A percentile compares a stretch with the other conserved stretches of the same genome.
Evolutionary conservation across 108 stramenopile species (phyloP).

Genomic region (Pseudonitzschia pungens): DNA sequence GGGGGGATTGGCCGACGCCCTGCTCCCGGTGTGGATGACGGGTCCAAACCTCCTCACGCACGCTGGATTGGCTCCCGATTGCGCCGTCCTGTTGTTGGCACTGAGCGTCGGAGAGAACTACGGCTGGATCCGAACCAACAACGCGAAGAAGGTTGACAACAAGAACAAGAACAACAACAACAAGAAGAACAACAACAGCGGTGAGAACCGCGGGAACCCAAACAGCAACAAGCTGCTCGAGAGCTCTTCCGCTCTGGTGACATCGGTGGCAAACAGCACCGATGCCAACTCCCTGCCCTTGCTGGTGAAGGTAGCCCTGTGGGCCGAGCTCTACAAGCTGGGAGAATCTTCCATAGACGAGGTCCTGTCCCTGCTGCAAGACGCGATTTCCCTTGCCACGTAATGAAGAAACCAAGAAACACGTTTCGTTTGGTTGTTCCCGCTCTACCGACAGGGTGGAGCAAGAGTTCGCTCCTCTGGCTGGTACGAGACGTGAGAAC

Average conservation of each 20-base stretch:
- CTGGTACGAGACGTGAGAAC: too few relatives aligned
- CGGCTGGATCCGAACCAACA: neutral
- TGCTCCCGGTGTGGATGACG: conserved; percentile 37
- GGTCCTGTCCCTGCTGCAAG: neutral
- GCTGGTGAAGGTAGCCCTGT: conserved; percentile 2
- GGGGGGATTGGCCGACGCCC: conserved; percentile 45
- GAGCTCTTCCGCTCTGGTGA: neutral
- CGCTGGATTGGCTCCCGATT: conserved; percentile 39
- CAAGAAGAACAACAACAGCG: neutral
- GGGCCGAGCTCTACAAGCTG: conserved; percentile 28
- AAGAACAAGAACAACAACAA: neutral
- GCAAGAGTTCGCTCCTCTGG: too few relatives aligned
- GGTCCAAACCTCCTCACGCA: conserved; percentile 35
- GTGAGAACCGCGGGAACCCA: neutral
- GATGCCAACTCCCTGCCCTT: neutral
- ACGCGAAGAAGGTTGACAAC: neutral
- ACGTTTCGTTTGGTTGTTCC: too few relatives aligned
- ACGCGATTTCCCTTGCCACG: neutral
- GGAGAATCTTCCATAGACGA: conserved; percentile 25
- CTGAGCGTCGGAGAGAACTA: neutral
- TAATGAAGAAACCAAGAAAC: too few relatives aligned
- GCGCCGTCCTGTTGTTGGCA: conserved; percentile 22
- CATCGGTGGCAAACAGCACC: neutral
- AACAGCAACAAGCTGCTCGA: neutral
- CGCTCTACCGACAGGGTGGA: too few relatives aligned